A percentile compares a stretch with the other conserved stretches of the same genome.
Evolutionary conservation across 148 eudicot genomes (phyloP).

Genomic region (Pouteria glomerata): DNA sequence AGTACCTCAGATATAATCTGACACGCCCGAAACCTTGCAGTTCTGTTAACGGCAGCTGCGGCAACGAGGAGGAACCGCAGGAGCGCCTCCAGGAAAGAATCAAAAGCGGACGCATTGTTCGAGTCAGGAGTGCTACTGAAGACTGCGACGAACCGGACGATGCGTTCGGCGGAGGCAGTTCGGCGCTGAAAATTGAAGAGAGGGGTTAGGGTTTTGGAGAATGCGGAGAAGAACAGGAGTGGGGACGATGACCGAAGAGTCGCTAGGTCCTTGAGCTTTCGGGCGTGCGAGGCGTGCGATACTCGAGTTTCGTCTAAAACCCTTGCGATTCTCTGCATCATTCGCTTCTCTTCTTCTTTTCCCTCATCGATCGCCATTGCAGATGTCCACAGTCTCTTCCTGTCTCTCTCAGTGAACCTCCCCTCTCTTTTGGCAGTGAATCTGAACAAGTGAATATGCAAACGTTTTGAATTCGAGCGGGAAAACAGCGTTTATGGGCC

Average conservation of each 20-base stretch:
- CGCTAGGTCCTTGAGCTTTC: constrained; percentile 80
- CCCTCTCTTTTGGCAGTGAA: constrained; percentile 9
- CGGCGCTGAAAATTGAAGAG: constrained; percentile 64
- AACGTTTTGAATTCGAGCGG: too few species aligned
- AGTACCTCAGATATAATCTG: constrained; percentile 18
- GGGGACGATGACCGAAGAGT: constrained; percentile 44
- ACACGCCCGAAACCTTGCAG: constrained; percentile 13
- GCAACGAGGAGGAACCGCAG: constrained; percentile 9
- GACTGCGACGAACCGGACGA: constrained; percentile 55
- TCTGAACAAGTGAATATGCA: too few species aligned
- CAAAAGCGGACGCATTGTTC: constrained; percentile 6
- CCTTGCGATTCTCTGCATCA: constrained; percentile 41
- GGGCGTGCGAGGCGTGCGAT: constrained; percentile 71
- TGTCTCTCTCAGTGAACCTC: constrained; percentile 13
- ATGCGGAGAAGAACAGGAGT: constrained; percentile 39
- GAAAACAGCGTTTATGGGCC: too few species aligned
- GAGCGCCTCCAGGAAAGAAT: constrained; percentile 6
- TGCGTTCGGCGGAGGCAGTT: constrained; percentile 56
- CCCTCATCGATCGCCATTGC: constrained; percentile 19
- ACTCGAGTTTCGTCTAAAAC: constrained; percentile 50
- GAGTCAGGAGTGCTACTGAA: constrained; percentile 36
- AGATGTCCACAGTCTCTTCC: background rate
- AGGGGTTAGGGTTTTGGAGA: constrained; percentile 54
- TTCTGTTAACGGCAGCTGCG: constrained; percentile 1
- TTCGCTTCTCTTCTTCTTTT: constrained; percentile 17